These are phyloP conservation scores for Colletotrichum tanaceti DNA, from an alignment of 2,329 filamentous ascomycete species.

Conservation along the genomic window DNA sequence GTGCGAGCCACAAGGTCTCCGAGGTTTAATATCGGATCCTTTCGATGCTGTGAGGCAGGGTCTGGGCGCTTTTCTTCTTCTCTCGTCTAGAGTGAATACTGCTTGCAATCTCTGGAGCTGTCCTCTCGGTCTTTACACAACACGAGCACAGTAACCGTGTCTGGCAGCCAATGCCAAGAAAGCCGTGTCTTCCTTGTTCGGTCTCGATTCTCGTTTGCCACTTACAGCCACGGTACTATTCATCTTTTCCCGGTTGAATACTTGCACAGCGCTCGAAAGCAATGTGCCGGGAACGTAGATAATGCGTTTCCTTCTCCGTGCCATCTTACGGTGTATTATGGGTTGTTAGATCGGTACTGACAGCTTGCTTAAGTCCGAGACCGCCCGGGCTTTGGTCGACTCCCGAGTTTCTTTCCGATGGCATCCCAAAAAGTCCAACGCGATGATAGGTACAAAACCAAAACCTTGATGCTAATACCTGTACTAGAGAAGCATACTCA, in stretches of 20 bases:
- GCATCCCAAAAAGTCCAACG: not conserved
- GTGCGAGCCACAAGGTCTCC: no score
- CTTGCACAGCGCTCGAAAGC: no score
- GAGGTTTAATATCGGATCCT: not conserved
- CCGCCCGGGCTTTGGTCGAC: not conserved
- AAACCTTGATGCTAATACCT: not conserved
- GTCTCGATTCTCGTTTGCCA: not conserved
- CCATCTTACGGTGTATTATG: not conserved
- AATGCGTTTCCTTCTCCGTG: not conserved
- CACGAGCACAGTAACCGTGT: constrained; percentile 20
- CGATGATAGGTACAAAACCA: no score
- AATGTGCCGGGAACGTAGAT: no score
- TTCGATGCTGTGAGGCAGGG: not conserved
- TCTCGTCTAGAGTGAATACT: not conserved
- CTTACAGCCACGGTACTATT: not conserved
- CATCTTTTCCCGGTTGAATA: not conserved
- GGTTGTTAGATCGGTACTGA: not conserved
- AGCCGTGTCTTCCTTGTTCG: not conserved
- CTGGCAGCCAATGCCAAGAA: constrained; percentile 9
- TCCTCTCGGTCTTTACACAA: not conserved
- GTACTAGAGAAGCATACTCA: no score
- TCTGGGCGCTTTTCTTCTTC: no score
- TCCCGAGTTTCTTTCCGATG: not conserved
- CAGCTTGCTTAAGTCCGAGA: constrained; percentile 18
- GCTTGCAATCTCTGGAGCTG: no score